Base-by-base conservation (phyloP, 805 yeast species). In the Soucietia sequanensis region DNA sequence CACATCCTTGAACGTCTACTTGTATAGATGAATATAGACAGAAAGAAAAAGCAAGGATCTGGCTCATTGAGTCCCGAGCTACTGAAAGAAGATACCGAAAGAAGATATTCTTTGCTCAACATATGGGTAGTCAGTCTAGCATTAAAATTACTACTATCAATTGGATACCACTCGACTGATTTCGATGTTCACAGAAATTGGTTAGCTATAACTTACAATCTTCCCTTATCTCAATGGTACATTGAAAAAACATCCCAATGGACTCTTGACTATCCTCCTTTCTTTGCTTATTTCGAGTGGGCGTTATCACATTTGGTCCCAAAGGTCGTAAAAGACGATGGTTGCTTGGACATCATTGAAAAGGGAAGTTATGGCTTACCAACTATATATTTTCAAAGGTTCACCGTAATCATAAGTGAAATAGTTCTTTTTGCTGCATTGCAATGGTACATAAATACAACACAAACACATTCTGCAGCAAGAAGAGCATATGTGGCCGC, bases 231-330 rank as follows among this genome's bases (percentile, higher is more conserved):
- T 11, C 56, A 83, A 35, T 93, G 99, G 99, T 93, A 93, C 55
- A 56, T 70, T 27, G 96, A 93, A 44, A 59, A 69, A 30, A 78
- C 87, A 0, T 75, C 78, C 29, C 89, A 84, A 54, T 93, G 98
- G 97, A 93, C 98, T 0, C 65, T 93, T 26, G 99, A 93, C 58
- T 93, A 91, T 61, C 99, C 99, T 8, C 99, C 99, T 0, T 86
- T 89, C 50, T 93, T 93, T 60, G 99, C 99, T 0, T 90, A 88
- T 60, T 91, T 93, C 48, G 99, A 93, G 58, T 88, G 89, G 85
- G 14, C 72, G 3, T 56, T 93, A 31, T 71, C 95, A 0, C 81
- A 71, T 33, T 70, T 85, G 36, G 91, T 84, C 1, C 95, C 96
- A 0, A 32, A 47, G 2, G 19, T 53, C 0, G 95, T 85, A 1